A percentile compares a stretch with the other conserved stretches of the same genome.
Conservation (phyloP, 768 basidiomycete genomes). For the Hydnomerulius pinastri region DNA sequence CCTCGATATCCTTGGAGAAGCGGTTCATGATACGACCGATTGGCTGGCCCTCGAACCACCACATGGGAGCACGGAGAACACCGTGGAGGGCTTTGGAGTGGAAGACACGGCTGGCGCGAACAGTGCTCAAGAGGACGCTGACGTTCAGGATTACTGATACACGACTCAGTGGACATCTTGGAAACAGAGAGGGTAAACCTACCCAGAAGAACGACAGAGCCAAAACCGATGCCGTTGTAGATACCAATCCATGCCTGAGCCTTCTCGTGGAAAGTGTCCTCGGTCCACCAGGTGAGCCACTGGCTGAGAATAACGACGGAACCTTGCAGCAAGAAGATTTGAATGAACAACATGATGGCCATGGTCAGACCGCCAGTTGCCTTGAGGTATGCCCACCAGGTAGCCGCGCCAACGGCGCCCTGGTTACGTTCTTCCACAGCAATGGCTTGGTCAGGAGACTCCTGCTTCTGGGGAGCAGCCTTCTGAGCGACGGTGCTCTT, state of each 20-base stretch:
- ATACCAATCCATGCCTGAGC: conserved; percentile 30
- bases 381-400: conserved; percentile 35
- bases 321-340: conserved; percentile 25
- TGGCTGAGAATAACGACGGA: conserved; percentile 26
- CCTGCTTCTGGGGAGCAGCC: conserved; percentile 9
- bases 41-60: conserved; percentile 36
- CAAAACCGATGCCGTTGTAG: conserved; percentile 28
- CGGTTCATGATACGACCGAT: conserved; percentile 50
- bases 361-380: conserved; percentile 26
- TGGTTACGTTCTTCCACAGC: conserved; percentile 24
- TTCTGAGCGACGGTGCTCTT: conserved; percentile 18
- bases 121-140: conserved; percentile 26
- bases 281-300: conserved; percentile 35
- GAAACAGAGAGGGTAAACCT: conserved; percentile 1
- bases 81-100: conserved; percentile 25
- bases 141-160: conserved; percentile 25
- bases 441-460: conserved; percentile 17
- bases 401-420: conserved; percentile 24
- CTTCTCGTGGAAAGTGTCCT: conserved; percentile 24
- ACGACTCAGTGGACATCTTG: background rate
- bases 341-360: conserved; percentile 18
- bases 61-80: conserved; percentile 27
- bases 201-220: conserved; percentile 20
- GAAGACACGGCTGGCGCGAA: conserved; percentile 28
- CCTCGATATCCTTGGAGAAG: conserved; percentile 43